These are phyloP conservation scores for Keithomyces neogunnii DNA, from an alignment of 2,329 filamentous ascomycete species.

Conservation along the genomic window DNA sequence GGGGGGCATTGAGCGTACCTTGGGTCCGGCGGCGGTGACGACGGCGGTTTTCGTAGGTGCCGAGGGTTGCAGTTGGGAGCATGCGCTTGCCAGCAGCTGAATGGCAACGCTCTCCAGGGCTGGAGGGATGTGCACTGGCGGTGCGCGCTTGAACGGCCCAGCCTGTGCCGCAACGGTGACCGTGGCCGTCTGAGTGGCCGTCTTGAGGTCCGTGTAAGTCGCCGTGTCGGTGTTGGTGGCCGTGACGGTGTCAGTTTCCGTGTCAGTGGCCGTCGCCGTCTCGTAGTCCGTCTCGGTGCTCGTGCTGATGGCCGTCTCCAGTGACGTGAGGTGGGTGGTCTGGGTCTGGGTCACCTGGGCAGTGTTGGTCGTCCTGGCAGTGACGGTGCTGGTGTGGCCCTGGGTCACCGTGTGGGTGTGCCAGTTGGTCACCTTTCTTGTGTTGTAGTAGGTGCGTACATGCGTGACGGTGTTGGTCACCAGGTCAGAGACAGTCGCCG, in stretches of 20 bases:
- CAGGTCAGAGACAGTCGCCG: background rate
- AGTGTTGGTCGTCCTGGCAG: background rate
- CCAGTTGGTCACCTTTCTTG: background rate
- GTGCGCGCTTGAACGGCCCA: background rate
- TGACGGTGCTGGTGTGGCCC: background rate
- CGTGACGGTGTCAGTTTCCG: background rate
- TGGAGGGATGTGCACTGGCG: background rate
- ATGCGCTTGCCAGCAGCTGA: background rate
- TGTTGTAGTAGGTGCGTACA: background rate
- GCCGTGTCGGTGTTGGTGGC: background rate
- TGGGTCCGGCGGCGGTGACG: background rate
- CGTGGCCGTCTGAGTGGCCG: background rate
- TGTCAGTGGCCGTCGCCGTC: background rate
- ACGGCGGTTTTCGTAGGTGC: background rate
- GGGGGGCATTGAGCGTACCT: too few species aligned
- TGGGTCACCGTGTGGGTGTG: background rate
- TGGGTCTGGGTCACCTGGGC: too few species aligned
- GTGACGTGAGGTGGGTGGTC: too few species aligned
- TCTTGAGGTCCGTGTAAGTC: background rate
- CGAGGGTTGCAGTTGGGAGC: background rate
- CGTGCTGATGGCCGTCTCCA: too few species aligned
- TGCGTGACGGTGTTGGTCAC: background rate
- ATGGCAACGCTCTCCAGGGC: background rate
- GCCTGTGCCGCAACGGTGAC: too few species aligned
- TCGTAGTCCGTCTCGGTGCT: background rate